Evolutionary conservation across 495 filamentous ascomycete species (phyloP).

Genomic region (Trichocladium uniseriatum): DNA sequence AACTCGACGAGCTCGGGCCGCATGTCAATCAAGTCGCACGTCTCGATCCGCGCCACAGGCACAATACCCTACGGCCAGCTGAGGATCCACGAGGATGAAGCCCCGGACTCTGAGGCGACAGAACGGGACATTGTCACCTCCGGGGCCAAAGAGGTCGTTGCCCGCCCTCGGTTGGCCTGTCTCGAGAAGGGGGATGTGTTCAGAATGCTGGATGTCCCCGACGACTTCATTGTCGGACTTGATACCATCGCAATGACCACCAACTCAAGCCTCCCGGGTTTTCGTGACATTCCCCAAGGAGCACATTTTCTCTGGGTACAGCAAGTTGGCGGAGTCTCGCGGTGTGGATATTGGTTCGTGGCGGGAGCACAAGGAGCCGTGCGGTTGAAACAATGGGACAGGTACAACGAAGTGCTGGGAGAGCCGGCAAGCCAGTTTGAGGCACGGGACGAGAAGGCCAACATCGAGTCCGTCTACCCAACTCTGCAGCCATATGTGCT

Average conservation of each 20-base stretch:
- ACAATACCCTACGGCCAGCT: no score
- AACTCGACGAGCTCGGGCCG: no score
- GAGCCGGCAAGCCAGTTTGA: conserved; percentile 32
- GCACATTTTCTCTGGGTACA: conserved; percentile 52
- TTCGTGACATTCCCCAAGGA: conserved; percentile 50
- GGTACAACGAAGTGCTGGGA: conserved; percentile 39
- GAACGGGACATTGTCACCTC: no score
- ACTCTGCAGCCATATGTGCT: conserved; percentile 33
- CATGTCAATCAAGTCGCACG: no score
- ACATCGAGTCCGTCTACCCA: conserved; percentile 27
- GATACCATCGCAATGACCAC: conserved; percentile 35
- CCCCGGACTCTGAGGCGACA: no score
- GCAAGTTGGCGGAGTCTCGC: conserved; percentile 36
- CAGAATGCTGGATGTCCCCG: conserved; percentile 32
- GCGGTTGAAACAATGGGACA: conserved; percentile 53
- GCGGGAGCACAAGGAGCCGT: conserved; percentile 32
- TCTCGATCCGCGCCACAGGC: no score
- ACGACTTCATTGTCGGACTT: conserved; percentile 36
- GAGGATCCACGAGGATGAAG: no score
- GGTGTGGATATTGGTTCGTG: conserved; percentile 53
- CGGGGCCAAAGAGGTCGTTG: no score
- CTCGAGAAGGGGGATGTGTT: conserved; percentile 36
- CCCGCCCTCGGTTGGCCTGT: neutral
- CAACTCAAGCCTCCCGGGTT: conserved; percentile 39
- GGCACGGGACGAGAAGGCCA: conserved; percentile 24